Evolutionary conservation across 495 filamentous ascomycete species (phyloP), one percentile per base, ranked within the genome.

Genomic region (Hypoxylon perforatum): DNA sequence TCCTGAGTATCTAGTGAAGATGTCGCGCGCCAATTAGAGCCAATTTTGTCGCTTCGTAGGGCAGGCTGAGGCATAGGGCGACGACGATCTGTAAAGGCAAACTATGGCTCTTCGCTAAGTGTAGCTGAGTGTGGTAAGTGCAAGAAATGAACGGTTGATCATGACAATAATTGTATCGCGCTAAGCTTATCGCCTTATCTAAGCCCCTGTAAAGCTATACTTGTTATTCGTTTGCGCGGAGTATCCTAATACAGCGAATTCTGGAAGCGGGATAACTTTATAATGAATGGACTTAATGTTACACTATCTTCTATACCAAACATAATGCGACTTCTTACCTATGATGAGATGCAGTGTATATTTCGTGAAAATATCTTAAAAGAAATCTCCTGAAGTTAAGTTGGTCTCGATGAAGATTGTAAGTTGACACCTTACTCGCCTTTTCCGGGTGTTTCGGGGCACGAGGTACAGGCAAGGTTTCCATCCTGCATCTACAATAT

Each of bases 41-140:
- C 9, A 30, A 4, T 42, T 15, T 33, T 10, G 15, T 44, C 25
- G 35, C 21, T 52, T 18, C 9, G 39, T 60, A 41, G 25, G 57
- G 22, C 39, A 23, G 52, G 64, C 64, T 67, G 57, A 67, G 57
- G 7, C 42, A 39, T 48, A 57, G 28, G 64, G 64, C 64, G 38
- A 61, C 18, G 57, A 28, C 45, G 46, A 58, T 67, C 64, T 22
- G 42, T 56, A 25, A n/a, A 11, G 39, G 23, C 44, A 51, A 36
- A 0, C 30, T n/a, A 57, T 61, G 64, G 46, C 46, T 25, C 23
- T 17, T 52, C 28, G 15, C 19, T 45, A 28, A 21, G 6, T 10
- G 17, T 33, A 4, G 22, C 1, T 14, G 4, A 5, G 3, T 7
- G 36, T 39, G 36, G 14, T 15, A 17, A 42, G 8, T 4, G 39